Evolutionary conservation across 768 basidiomycete genomes (phyloP).

Genomic region (Tylopilus sp.): DNA sequence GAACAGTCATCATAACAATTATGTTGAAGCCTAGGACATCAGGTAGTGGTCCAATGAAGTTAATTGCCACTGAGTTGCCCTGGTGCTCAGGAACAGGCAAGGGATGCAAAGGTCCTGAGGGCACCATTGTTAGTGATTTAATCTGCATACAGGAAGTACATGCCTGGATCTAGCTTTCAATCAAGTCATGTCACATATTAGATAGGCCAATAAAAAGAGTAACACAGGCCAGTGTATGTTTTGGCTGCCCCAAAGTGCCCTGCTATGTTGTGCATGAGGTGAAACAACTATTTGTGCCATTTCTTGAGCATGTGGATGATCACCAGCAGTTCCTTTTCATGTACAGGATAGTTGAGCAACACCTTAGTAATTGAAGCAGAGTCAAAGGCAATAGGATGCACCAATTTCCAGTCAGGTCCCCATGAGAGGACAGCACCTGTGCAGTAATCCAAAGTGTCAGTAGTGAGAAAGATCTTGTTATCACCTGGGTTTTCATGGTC

Average conservation of each 20-base stretch:
- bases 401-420: conserved; percentile 1
- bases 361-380: neutral
- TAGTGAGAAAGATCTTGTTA: conserved; percentile 17
- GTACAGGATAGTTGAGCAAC: conserved; percentile 28
- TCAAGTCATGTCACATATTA: neutral
- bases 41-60: neutral
- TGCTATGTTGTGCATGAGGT: no score
- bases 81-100: neutral
- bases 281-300: conserved; percentile 9
- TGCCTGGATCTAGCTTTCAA: neutral
- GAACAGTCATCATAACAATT: conserved; percentile 23
- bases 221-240: neutral
- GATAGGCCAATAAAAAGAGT: neutral
- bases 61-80: neutral
- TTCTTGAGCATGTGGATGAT: conserved; percentile 27
- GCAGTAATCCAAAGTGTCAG: conserved; percentile 4
- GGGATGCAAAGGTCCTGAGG: neutral
- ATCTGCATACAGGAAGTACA: neutral
- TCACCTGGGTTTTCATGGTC: conserved; percentile 27
- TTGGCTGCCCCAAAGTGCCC: neutral
- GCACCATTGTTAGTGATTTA: neutral
- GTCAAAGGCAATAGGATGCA: neutral
- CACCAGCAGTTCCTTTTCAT: conserved; percentile 33
- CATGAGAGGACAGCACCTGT: neutral
- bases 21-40: conserved; percentile 25